Evolutionary conservation across 2,329 filamentous ascomycete genomes (phyloP).

Genomic region (Dactylonectria macrodidyma): DNA sequence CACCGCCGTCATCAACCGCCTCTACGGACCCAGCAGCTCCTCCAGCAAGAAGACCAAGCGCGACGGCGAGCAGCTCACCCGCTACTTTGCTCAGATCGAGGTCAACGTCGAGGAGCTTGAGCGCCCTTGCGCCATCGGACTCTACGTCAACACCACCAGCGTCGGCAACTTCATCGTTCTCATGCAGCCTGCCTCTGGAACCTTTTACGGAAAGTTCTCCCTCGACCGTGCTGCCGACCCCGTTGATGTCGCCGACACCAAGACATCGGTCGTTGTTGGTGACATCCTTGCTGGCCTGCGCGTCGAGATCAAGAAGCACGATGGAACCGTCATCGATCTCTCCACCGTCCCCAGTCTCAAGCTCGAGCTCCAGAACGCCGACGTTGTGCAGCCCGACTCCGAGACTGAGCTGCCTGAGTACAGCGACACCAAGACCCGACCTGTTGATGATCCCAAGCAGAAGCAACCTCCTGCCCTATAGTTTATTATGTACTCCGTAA

Average conservation of each 20-base stretch:
- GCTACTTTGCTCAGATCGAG: conserved; percentile 54
- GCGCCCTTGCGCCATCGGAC: conserved; percentile 53
- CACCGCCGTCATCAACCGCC: conserved; percentile 52
- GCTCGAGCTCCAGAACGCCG: conserved; percentile 53
- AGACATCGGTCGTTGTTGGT: conserved; percentile 40
- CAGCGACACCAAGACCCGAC: conserved; percentile 17
- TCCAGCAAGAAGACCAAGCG: conserved; percentile 27
- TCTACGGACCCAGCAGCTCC: conserved; percentile 46
- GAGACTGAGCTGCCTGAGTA: conserved; percentile 45
- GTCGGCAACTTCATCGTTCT: conserved; percentile 57
- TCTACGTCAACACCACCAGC: conserved; percentile 52
- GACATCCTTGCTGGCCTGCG: conserved; percentile 48
- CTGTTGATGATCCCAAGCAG: conserved; percentile 22
- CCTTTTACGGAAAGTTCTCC: conserved; percentile 53
- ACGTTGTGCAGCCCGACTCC: conserved; percentile 36
- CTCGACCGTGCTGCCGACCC: conserved; percentile 75
- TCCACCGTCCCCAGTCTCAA: conserved; percentile 52
- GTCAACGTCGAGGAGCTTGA: conserved; percentile 54
- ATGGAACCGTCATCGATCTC: conserved; percentile 50
- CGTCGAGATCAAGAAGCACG: conserved; percentile 53
- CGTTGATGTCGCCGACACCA: conserved; percentile 60
- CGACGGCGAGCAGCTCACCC: conserved; percentile 41
- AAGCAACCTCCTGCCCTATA: not conserved
- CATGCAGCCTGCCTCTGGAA: conserved; percentile 52
- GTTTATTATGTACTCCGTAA: not conserved